phyloP scores from a whole-genome alignment of 164 flowering plant genomes.

The Liquidambar formosana region DNA sequence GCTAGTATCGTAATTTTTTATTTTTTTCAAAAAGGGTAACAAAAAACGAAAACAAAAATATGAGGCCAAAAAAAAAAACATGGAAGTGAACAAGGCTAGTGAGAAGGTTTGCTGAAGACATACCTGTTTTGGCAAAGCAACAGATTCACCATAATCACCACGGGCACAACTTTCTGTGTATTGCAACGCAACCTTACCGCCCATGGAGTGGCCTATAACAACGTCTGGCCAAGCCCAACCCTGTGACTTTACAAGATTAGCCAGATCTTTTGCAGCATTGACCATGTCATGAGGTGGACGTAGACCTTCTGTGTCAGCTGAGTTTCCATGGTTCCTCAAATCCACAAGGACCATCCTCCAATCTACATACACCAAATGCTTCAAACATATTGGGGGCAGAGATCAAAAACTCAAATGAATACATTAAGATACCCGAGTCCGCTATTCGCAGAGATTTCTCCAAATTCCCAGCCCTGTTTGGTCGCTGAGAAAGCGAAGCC shows the following conservation, averaged over 20 bases:
- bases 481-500: no score
- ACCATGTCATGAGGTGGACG: slow-evolving; percentile 77
- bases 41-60: background rate
- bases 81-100: background rate
- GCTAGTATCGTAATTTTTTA: no score
- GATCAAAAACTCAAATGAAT: background rate
- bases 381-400: no score
- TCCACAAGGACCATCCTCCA: slow-evolving; percentile 95
- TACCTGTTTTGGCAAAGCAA: slow-evolving; percentile 79
- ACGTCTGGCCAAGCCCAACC: slow-evolving; percentile 97
- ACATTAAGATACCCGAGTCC: no score
- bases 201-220: slow-evolving; percentile 93
- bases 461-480: no score
- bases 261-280: slow-evolving; percentile 84
- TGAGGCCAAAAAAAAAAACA: background rate
- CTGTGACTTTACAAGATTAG: slow-evolving; percentile 56
- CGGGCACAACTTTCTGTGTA: slow-evolving; percentile 64
- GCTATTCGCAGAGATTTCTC: no score
- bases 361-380: slow-evolving; percentile 24
- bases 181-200: slow-evolving; percentile 89
- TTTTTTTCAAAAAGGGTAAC: no score
- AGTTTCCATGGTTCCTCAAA: slow-evolving; percentile 88
- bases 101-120: background rate
- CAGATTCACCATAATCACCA: slow-evolving; percentile 72
- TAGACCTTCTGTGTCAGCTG: slow-evolving; percentile 61